These are phyloP conservation scores for Rhodotorula sphaerocarpa DNA, from an alignment of 768 basidiomycete species.

Conservation along the genomic window DNA sequence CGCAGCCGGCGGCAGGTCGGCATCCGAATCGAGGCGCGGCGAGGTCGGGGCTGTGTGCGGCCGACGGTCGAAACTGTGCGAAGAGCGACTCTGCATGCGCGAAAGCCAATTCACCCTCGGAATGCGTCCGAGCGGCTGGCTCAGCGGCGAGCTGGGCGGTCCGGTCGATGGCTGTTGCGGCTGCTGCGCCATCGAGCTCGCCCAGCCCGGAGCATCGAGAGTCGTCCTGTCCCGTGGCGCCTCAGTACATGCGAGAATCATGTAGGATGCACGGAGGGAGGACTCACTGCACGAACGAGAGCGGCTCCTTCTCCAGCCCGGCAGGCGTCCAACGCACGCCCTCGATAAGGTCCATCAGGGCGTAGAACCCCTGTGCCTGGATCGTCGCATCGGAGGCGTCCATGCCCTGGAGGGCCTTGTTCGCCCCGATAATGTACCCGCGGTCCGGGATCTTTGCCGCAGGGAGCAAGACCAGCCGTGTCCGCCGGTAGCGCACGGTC, in stretches of 20 bases:
- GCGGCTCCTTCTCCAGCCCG: constrained; percentile 50
- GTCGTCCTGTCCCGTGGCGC: constrained; percentile 1
- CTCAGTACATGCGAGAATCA: neutral
- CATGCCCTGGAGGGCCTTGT: constrained; percentile 39
- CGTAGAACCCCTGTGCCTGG: constrained; percentile 79
- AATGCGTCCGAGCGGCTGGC: neutral
- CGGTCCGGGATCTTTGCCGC: constrained; percentile 57
- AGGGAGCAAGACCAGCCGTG: constrained; percentile 85
- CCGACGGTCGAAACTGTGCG: neutral
- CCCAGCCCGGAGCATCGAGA: constrained; percentile 28
- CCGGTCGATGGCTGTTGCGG: neutral
- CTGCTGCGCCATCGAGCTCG: constrained; percentile 4
- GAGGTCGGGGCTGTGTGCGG: too few relatives aligned
- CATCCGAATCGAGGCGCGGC: neutral
- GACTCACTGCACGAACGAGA: constrained; percentile 20
- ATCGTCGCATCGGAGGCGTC: constrained; percentile 81
- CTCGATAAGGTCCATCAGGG: constrained; percentile 78
- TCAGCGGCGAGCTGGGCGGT: neutral
- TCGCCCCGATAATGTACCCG: constrained; percentile 43
- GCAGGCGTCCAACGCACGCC: constrained; percentile 69
- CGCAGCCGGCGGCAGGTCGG: neutral
- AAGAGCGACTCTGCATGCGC: constrained; percentile 6
- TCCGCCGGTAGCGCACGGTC: constrained; percentile 83
- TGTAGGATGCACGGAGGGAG: neutral
- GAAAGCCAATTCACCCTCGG: constrained; percentile 8